Conservation (phyloP, 345 rosid genomes). For the Rhodamnia rubescens region DNA sequence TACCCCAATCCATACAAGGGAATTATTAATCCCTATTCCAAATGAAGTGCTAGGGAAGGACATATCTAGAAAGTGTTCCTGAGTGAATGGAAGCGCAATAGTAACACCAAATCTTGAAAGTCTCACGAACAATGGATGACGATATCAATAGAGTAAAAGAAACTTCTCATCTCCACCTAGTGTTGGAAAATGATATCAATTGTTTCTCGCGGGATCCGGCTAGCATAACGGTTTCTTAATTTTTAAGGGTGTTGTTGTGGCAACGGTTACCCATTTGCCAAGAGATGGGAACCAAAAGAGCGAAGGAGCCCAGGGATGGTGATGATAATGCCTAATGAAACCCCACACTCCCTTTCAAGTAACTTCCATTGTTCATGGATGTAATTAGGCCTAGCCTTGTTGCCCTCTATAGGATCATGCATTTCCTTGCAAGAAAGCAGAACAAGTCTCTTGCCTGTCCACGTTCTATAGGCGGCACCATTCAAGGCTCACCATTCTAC, state of each 20-base stretch:
- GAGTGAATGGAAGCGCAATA: neutral
- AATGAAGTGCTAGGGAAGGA: neutral
- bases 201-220: neutral
- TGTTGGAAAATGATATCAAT: neutral
- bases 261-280: neutral
- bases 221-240: neutral
- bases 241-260: neutral
- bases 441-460: neutral
- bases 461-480: no score
- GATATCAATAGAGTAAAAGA: neutral
- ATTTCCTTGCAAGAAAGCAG: neutral
- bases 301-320: neutral
- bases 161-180: neutral
- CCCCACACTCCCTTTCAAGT: neutral
- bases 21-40: neutral
- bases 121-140: neutral
- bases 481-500: neutral
- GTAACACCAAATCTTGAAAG: neutral
- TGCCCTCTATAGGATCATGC: neutral
- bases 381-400: neutral
- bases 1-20: neutral
- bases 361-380: neutral
- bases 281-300: neutral
- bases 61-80: neutral
- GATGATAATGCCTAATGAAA: neutral